Evolutionary conservation across 176 grass and related monocot genomes (phyloP).

Genomic region (Paspalum vaginatum): DNA sequence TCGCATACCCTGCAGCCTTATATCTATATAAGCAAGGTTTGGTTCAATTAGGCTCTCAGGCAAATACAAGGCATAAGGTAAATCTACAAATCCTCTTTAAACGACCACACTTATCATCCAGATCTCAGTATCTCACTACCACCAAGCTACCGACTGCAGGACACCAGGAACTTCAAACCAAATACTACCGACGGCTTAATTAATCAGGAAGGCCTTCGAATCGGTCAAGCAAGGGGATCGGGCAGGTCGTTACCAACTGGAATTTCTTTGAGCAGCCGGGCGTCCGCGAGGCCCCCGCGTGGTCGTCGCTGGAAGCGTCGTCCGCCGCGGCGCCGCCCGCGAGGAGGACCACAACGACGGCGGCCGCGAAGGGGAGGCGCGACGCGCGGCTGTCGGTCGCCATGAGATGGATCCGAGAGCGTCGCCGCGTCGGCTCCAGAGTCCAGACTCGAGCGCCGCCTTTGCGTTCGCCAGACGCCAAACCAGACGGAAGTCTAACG

Average conservation of each 20-base stretch:
- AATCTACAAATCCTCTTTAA: constrained; percentile 7
- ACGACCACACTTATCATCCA: neutral
- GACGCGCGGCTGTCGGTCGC: neutral
- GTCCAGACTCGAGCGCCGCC: neutral
- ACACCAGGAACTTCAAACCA: neutral
- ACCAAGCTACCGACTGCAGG: neutral
- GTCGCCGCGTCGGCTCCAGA: neutral
- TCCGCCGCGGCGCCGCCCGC: constrained; percentile 47
- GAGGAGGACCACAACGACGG: constrained; percentile 34
- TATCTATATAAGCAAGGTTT: too few relatives aligned
- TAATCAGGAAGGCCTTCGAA: neutral
- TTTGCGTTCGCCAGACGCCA: constrained; percentile 16
- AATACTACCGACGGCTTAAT: neutral
- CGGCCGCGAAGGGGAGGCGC: neutral
- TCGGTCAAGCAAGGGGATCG: constrained; percentile 10
- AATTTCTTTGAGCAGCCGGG: constrained; percentile 91
- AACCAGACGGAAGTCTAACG: too few relatives aligned
- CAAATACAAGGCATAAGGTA: neutral
- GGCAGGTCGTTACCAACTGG: constrained; percentile 65
- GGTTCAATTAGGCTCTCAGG: neutral
- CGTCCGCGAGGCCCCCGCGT: constrained; percentile 50
- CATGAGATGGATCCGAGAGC: constrained; percentile 32
- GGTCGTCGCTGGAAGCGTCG: constrained; percentile 72
- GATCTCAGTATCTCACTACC: constrained; percentile 4
- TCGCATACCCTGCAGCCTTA: neutral